Conservation (phyloP, 2,329 filamentous ascomycete species). For the Aulographum hederae region DNA sequence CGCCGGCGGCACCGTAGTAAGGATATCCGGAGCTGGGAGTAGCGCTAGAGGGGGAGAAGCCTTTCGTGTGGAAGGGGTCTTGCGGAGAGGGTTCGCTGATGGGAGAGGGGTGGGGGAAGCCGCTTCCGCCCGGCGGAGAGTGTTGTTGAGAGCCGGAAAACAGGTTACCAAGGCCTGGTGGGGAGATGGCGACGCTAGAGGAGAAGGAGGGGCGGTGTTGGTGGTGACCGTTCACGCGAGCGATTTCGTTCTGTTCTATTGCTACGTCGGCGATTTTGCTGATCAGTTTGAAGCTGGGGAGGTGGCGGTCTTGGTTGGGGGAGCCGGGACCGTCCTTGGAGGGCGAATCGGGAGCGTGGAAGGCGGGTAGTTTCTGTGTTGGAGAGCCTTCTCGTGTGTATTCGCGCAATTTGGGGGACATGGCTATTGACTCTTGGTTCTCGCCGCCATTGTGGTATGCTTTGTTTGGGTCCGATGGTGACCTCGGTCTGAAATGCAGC, state of each 20-base stretch:
- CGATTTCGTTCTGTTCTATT: background rate
- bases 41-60: conserved; percentile 12
- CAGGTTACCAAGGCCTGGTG: background rate
- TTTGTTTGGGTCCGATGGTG: background rate
- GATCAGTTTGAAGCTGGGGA: conserved; percentile 2
- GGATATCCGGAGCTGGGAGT: conserved; percentile 4
- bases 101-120: too few relatives aligned
- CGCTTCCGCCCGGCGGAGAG: conserved; percentile 16
- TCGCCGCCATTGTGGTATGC: conserved; percentile 7
- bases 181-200: conserved; percentile 13
- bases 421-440: conserved; percentile 11
- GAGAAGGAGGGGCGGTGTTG: conserved; percentile 14
- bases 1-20: too few relatives aligned
- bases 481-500: background rate
- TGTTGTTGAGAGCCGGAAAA: too few relatives aligned
- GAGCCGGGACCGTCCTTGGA: conserved; percentile 12
- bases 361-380: conserved; percentile 16
- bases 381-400: conserved; percentile 14
- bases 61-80: conserved; percentile 14
- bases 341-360: conserved; percentile 16
- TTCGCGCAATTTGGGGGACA: conserved; percentile 12
- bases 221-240: conserved; percentile 6
- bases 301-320: conserved; percentile 11
- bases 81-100: conserved; percentile 12
- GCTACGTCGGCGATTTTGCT: conserved; percentile 3